Evolutionary conservation across 257 asterid species (phyloP).

Genomic region (Nicotiana paniculata): DNA sequence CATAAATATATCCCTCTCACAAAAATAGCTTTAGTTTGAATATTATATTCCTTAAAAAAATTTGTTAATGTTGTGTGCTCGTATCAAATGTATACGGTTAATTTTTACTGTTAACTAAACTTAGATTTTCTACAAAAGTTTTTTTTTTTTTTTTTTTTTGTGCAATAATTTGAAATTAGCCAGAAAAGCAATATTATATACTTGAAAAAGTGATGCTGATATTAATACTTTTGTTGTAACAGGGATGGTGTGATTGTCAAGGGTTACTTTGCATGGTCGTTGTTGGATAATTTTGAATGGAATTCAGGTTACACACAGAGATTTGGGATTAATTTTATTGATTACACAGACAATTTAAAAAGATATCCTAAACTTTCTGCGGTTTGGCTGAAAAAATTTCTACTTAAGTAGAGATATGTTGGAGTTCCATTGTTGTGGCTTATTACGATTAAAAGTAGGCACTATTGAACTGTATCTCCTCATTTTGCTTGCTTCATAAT

Average conservation of each 20-base stretch:
- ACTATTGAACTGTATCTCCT: too few relatives aligned
- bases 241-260: constrained; percentile 25
- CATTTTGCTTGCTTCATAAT: too few relatives aligned
- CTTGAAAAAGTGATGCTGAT: background rate
- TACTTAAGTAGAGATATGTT: background rate
- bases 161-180: too few relatives aligned
- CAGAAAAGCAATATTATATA: too few relatives aligned
- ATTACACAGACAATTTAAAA: constrained; percentile 21
- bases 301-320: constrained; percentile 26
- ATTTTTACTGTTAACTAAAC: background rate
- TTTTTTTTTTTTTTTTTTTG: background rate
- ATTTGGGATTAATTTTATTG: constrained; percentile 35
- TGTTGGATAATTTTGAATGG: constrained; percentile 52
- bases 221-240: background rate
- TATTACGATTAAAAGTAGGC: background rate
- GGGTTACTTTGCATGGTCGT: constrained; percentile 53
- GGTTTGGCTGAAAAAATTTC: constrained; percentile 38
- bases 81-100: background rate
- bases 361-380: constrained; percentile 37
- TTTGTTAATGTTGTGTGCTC: background rate
- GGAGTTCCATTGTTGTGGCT: background rate
- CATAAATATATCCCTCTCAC: background rate
- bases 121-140: background rate
- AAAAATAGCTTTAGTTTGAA: background rate
- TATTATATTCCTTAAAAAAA: background rate